A percentile compares a stretch with the other conserved stretches of the same genome.
Conservation (phyloP, 352 stramenopile genomes). For the Phytopythium montanum region DNA sequence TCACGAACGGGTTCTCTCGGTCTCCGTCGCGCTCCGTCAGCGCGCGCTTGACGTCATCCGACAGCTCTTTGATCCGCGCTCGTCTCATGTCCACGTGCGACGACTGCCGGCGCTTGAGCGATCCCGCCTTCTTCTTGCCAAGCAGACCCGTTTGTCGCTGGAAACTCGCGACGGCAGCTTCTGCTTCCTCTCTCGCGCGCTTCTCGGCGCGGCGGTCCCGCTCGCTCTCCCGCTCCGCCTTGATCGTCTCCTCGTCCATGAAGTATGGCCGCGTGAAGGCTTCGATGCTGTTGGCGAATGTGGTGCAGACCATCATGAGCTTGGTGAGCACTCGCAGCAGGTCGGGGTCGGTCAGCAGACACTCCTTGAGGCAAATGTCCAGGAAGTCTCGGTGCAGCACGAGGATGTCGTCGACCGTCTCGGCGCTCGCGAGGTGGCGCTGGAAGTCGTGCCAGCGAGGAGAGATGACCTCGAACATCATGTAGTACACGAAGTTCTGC, state of each 20-base stretch:
- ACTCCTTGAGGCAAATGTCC: conserved; percentile 96
- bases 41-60: conserved; percentile 69
- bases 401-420: conserved; percentile 95
- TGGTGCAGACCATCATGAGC: conserved; percentile 96
- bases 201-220: conserved; percentile 80
- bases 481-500: conserved; percentile 98
- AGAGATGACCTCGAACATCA: conserved; percentile 97
- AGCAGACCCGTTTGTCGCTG: conserved; percentile 42
- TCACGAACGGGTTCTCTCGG: conserved; percentile 69
- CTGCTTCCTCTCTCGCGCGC: conserved; percentile 67
- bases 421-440: conserved; percentile 61
- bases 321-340: conserved; percentile 93
- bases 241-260: conserved; percentile 85
- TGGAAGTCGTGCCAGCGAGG: conserved; percentile 91
- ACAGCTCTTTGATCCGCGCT: conserved; percentile 76
- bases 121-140: conserved; percentile 50
- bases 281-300: conserved; percentile 95
- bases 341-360: conserved; percentile 95
- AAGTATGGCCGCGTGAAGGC: conserved; percentile 82
- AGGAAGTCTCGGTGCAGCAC: conserved; percentile 94
- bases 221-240: conserved; percentile 71
- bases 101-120: conserved; percentile 59
- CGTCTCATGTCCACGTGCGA: conserved; percentile 78
- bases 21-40: conserved; percentile 66
- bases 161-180: conserved; percentile 63